Conservation (phyloP, 768 basidiomycete genomes). For the Hericium alpestre region DNA sequence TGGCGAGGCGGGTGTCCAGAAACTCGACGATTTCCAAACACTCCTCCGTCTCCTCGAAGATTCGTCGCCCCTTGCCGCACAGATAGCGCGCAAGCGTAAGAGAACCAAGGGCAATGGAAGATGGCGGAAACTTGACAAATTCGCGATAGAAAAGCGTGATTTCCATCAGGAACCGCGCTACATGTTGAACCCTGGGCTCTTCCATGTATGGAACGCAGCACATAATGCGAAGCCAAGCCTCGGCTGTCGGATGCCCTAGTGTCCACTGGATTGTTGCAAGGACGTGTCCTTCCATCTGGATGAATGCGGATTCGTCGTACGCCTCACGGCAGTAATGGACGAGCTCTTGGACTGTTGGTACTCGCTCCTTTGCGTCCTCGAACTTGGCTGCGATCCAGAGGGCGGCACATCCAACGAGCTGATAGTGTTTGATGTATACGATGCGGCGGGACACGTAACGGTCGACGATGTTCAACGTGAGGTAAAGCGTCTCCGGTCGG, state of each 20-base stretch:
- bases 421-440: conserved; percentile 98
- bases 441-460: conserved; percentile 98
- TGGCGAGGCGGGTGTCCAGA: conserved; percentile 78
- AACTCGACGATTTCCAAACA: conserved; percentile 75
- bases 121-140: conserved; percentile 78
- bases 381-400: conserved; percentile 99
- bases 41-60: conserved; percentile 78
- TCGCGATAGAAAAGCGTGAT: conserved; percentile 97
- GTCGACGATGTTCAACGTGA: conserved; percentile 97
- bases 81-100: conserved; percentile 83
- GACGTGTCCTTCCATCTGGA: conserved; percentile 98
- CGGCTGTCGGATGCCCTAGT: conserved; percentile 94
- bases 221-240: conserved; percentile 87
- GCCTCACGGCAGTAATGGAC: conserved; percentile 92
- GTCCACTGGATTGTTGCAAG: conserved; percentile 94
- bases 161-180: conserved; percentile 98
- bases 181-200: conserved; percentile 85
- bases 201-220: conserved; percentile 69
- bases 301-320: conserved; percentile 94
- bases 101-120: conserved; percentile 81
- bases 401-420: conserved; percentile 95
- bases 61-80: conserved; percentile 66
- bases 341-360: conserved; percentile 90
- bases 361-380: conserved; percentile 97
- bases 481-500: conserved; percentile 96